These are phyloP conservation scores for Babesia microti DNA, from an alignment of 169 alveolate genomes.

Conservation along the genomic window DNA sequence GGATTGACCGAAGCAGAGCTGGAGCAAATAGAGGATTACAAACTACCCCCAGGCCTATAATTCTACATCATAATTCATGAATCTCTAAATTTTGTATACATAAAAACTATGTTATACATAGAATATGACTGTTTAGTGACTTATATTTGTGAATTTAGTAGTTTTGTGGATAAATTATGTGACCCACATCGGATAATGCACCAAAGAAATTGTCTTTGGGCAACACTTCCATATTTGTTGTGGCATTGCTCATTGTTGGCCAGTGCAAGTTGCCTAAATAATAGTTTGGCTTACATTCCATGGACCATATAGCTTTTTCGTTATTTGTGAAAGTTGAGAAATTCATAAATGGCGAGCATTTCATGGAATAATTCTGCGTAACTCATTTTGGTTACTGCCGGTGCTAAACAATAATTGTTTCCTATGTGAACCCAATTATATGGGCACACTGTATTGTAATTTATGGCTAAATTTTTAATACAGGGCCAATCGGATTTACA, in stretches of 20 bases:
- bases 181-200: no score
- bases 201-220: no score
- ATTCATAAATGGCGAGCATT: conserved; percentile 58
- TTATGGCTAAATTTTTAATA: conserved; percentile 13
- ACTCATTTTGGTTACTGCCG: conserved; percentile 21
- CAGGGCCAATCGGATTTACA: conserved; percentile 65
- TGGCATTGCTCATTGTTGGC: neutral
- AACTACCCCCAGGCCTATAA: conserved; percentile 9
- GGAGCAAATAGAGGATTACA: conserved; percentile 32
- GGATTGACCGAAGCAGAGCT: conserved; percentile 46
- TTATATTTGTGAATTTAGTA: no score
- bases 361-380: conserved; percentile 41
- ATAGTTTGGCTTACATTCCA: conserved; percentile 25
- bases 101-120: no score
- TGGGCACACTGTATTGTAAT: conserved; percentile 32
- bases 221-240: neutral
- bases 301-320: conserved; percentile 38
- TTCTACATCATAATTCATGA: no score
- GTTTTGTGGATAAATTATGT: conserved; percentile 2
- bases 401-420: conserved; percentile 49
- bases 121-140: no score
- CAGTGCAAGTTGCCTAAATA: neutral
- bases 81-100: no score
- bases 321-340: conserved; percentile 25
- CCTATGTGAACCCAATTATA: conserved; percentile 44